Conservation (phyloP, 2,329 filamentous ascomycete species). For the Knufia petricola region DNA sequence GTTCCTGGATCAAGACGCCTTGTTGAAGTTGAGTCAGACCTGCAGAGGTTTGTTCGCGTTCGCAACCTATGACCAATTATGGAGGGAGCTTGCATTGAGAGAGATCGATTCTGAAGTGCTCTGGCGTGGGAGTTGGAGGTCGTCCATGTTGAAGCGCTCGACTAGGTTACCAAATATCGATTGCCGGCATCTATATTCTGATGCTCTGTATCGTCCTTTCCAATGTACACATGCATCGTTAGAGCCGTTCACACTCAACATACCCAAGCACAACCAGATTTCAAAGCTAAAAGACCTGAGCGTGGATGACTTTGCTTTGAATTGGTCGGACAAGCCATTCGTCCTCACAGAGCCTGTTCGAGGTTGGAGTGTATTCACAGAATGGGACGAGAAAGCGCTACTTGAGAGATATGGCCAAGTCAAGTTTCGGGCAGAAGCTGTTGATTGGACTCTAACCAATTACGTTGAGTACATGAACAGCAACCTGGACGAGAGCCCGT, state of each 20-base stretch:
- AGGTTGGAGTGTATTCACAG: slow-evolving; percentile 65
- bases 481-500: slow-evolving; percentile 72
- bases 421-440: slow-evolving; percentile 78
- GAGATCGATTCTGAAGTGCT: slow-evolving; percentile 35
- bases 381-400: slow-evolving; percentile 65
- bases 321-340: slow-evolving; percentile 75
- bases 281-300: slow-evolving; percentile 58
- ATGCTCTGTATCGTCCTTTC: slow-evolving; percentile 82
- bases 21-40: slow-evolving; percentile 61
- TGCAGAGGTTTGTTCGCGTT: slow-evolving; percentile 85
- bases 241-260: slow-evolving; percentile 55
- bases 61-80: slow-evolving; percentile 72
- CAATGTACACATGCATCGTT: slow-evolving; percentile 71
- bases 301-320: slow-evolving; percentile 60
- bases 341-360: slow-evolving; percentile 74
- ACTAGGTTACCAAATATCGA: slow-evolving; percentile 49
- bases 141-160: slow-evolving; percentile 59
- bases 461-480: slow-evolving; percentile 76
- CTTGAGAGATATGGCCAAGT: slow-evolving; percentile 54
- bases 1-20: slow-evolving; percentile 52
- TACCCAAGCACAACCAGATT: slow-evolving; percentile 67
- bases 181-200: slow-evolving; percentile 76
- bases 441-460: slow-evolving; percentile 78
- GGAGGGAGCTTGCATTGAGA: slow-evolving; percentile 69
- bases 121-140: slow-evolving; percentile 80